Base-by-base conservation (phyloP, 352 stramenopile species). In the Aphanomyces invadans region DNA sequence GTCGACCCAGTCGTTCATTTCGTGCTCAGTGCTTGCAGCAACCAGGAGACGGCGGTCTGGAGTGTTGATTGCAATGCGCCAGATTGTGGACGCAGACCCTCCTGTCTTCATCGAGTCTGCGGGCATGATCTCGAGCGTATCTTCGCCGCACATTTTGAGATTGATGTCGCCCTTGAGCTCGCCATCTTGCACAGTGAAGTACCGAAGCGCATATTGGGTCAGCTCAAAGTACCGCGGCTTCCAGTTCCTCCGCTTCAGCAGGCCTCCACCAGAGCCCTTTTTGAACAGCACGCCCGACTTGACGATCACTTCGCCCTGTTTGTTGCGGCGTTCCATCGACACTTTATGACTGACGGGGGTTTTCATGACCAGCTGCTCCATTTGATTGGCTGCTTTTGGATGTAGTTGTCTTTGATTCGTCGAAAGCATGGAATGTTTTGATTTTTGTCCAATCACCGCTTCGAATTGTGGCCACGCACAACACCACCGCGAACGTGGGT, bases 151-250 rank as follows among this genome's bases (percentile, higher is more conserved):
- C 23, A 63, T 52, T 25, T 33, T 68, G 51, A 83, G 67, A 28
- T 74, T 56, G 25, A 83, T 56, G 32, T 75, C 69, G 46, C 76
- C 76, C 46, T 76, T 75, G 49, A 77, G 65, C 23, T 72, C 56
- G 44, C 73, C 73, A 33, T 74, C 67, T 46, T 77, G 71, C 32
- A 74, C 73, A 48, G 44, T 72, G 69, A 72, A 79, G 69, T 79
- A 79, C 55, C 67, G 62, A 29, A 79, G 70, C 49, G 62, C 61
- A 15, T 46, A 44, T 10, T 68, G 33, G 38, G 73, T 77, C 59
- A 84, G 72, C 61, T 81, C 76, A 46, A 81, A 78, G 63, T 78
- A 82, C 32, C 75, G 77, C 42, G 74, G 71, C 69, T 82, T 82
- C 77, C 77, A 85, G 71, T 85, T 85, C 10, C 55, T 48, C 32